Conservation (phyloP, 257 asterid genomes). For the Agastache rugosa region DNA sequence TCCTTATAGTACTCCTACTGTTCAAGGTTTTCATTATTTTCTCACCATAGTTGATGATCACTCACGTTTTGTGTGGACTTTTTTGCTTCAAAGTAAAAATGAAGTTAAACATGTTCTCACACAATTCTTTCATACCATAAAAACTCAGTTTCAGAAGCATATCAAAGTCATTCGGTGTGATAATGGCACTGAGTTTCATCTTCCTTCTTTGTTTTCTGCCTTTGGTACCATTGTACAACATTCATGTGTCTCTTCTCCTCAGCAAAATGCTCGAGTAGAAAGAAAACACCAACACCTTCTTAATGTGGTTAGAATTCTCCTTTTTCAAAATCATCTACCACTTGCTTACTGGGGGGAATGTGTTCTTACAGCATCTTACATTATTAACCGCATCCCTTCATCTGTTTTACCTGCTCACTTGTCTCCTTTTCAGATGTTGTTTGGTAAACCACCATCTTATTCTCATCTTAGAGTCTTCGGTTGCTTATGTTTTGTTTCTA, state of each 20-base stretch:
- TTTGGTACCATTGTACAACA: background rate
- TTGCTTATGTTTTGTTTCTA: too few species aligned
- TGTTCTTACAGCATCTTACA: too few species aligned
- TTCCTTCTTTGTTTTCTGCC: accelerated
- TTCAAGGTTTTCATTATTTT: too few species aligned
- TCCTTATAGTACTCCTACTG: too few species aligned
- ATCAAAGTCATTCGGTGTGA: background rate
- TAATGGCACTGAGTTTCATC: background rate
- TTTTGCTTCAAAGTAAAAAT: too few species aligned
- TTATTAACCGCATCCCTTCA: too few species aligned
- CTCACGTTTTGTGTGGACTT: background rate
- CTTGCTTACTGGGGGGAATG: too few species aligned
- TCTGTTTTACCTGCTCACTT: too few species aligned
- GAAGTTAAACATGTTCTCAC: background rate
- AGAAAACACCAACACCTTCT: background rate
- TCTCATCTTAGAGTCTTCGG: too few species aligned
- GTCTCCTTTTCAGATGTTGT: too few species aligned
- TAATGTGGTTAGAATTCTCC: background rate
- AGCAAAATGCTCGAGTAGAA: background rate
- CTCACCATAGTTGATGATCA: background rate
- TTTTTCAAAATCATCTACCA: too few species aligned
- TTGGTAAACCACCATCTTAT: background rate
- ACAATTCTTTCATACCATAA: background rate
- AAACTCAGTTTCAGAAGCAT: too few species aligned
- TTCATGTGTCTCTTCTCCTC: background rate